Evolutionary conservation across 495 filamentous ascomycete species (phyloP), one percentile per base, ranked within the genome.

Genomic region (Penicillium mononematosum): DNA sequence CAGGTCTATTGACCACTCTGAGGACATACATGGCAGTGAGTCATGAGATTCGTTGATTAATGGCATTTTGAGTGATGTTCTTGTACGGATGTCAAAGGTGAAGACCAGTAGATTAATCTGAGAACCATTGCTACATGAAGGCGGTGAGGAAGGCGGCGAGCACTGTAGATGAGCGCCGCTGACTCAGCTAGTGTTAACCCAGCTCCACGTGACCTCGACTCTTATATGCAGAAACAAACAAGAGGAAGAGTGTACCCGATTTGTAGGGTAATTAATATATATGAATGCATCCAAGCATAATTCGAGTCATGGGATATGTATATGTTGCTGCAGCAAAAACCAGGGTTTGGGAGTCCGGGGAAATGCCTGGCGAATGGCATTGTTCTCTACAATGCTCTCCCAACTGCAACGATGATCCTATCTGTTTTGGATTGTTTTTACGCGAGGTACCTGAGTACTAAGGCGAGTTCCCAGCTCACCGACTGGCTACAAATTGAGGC

Each of bases 11-110:
- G 34, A 20, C 27, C 36, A 32, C 2, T 31, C 24, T 50, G 25
- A 43, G 6, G 27, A 53, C 63, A 43, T 85, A 92, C 90, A 96
- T 20, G 90, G 91, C 16, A 96, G 85, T 14, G 90, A 95, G 67
- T 95, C 91, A 74, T 93, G 88, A 42, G 82, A 80, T 60, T 83
- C 83, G 48, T 81, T 83, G 56, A 89, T 86, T 51, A 90, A 78
- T 54, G 88, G 80, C 86, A 91, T 89, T 52, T 62, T 72, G 63
- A 41, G 42, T 17, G 31, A 25, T 46, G 5, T 45, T 42, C 17
- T 34, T 42, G 50, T 53, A 38, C 38, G 47, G 20, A 36, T 6
- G 31, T 48, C 17, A 41, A 39, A 24, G 42, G 5, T 7, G 22
- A 41, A 42, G 22, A 41, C 12, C 36, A 5, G 50, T 52, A 39